Evolutionary conservation across 495 filamentous ascomycete species (phyloP), one percentile per base, ranked within the genome.

Genomic region (Xylaria longipes): DNA sequence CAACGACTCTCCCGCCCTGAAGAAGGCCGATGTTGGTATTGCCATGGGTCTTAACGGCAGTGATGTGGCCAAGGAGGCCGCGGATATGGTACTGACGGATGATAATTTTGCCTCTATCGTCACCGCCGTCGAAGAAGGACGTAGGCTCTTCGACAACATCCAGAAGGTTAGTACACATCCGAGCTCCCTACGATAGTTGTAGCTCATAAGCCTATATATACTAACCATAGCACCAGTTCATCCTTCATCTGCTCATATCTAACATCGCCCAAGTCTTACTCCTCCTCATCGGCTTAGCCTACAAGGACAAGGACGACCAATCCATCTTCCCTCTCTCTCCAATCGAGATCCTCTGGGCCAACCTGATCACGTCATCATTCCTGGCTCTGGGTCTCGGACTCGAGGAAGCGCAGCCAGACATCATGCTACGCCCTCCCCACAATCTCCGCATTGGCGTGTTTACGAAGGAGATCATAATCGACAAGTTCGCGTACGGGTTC

Each of bases 41-140:
- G 92, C 93, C 8, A 94, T 96, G 91, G 92, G 91, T 41, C 84
- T 90, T 64, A 84, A 87, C 20, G 93, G 93, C 1, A 91, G 89
- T 37, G 94, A 97, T 79, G 93, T 95, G 27, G 91, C 94, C n/a
- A 95, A 93, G 76, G 92, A 94, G 75, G 93, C 93, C 3, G 91
- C 92, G 0, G 91, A 93, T 72, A 89, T 97, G 78, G 89, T 97
- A 17, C 84, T 97, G 35, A 89, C 90, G 0, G 91, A 94, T 71
- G 93, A 95, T 78, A 95, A 95, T 80, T 97, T 97, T 75, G 93
- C 92, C 17, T 91, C 89, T 2, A 96, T 94, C 58, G 89, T 95
- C 35, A 89, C 82, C 43, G 89, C 85, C 35, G 84, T 91, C 65
- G 84, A 88, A 72, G 87, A 90, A 76, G 89, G 89, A 31, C 84